Evolutionary conservation across 2,329 filamentous ascomycete genomes (phyloP).

Genomic region (Onygenales sp.): DNA sequence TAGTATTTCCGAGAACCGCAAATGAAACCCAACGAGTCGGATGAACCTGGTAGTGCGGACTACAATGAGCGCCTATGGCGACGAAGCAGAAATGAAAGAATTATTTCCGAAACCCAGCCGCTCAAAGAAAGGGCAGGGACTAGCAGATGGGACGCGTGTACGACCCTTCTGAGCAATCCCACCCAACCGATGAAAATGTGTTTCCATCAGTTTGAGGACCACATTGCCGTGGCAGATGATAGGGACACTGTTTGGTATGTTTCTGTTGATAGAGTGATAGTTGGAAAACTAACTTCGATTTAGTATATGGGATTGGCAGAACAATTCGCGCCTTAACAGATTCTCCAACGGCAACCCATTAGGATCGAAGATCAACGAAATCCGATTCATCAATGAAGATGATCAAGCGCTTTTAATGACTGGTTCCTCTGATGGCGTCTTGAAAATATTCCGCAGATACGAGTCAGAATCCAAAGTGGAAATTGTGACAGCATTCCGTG

Average conservation of each 20-base stretch:
- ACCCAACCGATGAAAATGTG: constrained; percentile 87
- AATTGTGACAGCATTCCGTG: constrained; percentile 83
- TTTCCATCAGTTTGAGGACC: constrained; percentile 96
- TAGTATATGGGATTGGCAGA: constrained; percentile 87
- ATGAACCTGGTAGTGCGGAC: constrained; percentile 90
- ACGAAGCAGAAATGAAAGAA: constrained; percentile 81
- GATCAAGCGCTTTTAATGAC: constrained; percentile 92
- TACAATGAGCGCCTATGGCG: constrained; percentile 95
- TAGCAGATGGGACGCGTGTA: constrained; percentile 76
- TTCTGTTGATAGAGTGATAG: constrained; percentile 3
- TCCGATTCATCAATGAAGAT: constrained; percentile 97
- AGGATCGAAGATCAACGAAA: constrained; percentile 85
- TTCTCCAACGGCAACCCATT: constrained; percentile 93
- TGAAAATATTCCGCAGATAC: constrained; percentile 89
- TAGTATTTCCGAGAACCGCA: constrained; percentile 93
- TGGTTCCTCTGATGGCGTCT: constrained; percentile 86
- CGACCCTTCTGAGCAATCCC: constrained; percentile 77
- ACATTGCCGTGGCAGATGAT: constrained; percentile 87
- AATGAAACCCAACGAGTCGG: constrained; percentile 92
- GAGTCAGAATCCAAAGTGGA: constrained; percentile 67
- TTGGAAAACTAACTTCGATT: constrained; percentile 6
- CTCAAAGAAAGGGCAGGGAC: constrained; percentile 80
- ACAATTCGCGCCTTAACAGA: constrained; percentile 61
- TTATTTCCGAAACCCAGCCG: constrained; percentile 85
- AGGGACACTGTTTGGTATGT: constrained; percentile 67